Evolutionary conservation across 345 rosid species (phyloP).

Genomic region (Citrus reticulata): DNA sequence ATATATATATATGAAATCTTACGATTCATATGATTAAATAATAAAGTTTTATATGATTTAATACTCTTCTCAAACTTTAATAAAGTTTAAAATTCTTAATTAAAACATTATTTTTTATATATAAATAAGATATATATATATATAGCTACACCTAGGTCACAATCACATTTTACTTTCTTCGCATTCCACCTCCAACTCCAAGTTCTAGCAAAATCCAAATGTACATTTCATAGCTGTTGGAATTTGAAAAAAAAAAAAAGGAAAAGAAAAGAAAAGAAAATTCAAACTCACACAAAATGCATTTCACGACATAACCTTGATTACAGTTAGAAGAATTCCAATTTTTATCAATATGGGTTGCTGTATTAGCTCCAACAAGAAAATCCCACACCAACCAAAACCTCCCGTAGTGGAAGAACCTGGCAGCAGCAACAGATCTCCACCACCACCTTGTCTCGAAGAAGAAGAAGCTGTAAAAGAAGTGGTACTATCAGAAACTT

Average conservation of each 20-base stretch:
- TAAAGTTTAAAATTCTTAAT: too few species aligned
- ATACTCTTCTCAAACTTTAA: too few species aligned
- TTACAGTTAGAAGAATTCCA: background rate
- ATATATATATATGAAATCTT: too few species aligned
- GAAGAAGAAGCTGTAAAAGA: slow-evolving; percentile 74
- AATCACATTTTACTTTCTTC: background rate
- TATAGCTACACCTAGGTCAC: background rate
- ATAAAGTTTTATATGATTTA: too few species aligned
- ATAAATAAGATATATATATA: background rate
- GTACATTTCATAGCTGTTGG: background rate
- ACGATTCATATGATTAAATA: too few species aligned
- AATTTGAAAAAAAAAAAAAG: too few species aligned
- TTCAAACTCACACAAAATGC: background rate
- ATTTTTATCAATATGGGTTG: slow-evolving; percentile 43
- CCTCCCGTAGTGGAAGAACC: background rate
- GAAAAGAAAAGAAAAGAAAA: background rate
- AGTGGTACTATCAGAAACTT: slow-evolving; percentile 56
- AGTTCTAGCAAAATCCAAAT: background rate
- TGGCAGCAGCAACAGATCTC: background rate
- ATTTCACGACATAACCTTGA: background rate
- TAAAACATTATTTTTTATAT: background rate
- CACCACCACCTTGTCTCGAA: slow-evolving; percentile 35
- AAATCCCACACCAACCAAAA: slow-evolving; percentile 16
- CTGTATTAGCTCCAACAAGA: slow-evolving; percentile 41
- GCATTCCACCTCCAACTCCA: too few species aligned